Base-by-base conservation (phyloP, 345 rosid genomes). In the Eutrema japonicum region DNA sequence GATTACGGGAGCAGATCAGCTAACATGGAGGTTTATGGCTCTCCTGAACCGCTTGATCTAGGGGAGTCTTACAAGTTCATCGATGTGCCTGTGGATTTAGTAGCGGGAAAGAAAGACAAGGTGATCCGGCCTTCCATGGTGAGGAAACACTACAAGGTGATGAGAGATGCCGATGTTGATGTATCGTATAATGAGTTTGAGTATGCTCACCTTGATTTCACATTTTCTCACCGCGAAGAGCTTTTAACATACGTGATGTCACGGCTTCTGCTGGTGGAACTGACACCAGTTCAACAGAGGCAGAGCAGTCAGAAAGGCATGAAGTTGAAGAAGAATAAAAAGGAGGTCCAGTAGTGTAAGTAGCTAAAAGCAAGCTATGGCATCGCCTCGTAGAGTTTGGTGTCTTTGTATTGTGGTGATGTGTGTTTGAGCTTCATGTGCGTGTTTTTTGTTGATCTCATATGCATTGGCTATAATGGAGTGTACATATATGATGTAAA, bases 191-290 rank as follows among this genome's bases (percentile, higher is more conserved):
- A 50, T 0, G 98, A 89, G 78, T 87, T 83, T 16, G 98, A 95
- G 78, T 95, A 90, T 63, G 99, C 91, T 14, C 99, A 92, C 81
- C 79, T 92, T 77, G 99, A 95, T 82, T 95, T 95, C 85, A 95
- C 92, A 12, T 92, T 92, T 72, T 85, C 98, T 27, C 96, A 95
- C 79, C 92, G 82, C 0, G 96, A 95, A 78, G 99, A 95, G 70
- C 82, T 95, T 73, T 53, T 95, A 52, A 80, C 88, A 6, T 92
- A 86, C 10, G 96, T 95, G 57, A 81, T 88, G 96, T 90, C 99
- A 0, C 84, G 89, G 27, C 62, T 95, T 85, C 73, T 87, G 77
- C 87, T 84, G 0, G 91, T 88, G 37, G 82, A 78, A 41, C 88
- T 84, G 10, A 10, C 73, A 5, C 77, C 70, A 14, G 10, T 53